Conservation (phyloP, 2,329 filamentous ascomycete species). For the Pseudocercospora crystallina region DNA sequence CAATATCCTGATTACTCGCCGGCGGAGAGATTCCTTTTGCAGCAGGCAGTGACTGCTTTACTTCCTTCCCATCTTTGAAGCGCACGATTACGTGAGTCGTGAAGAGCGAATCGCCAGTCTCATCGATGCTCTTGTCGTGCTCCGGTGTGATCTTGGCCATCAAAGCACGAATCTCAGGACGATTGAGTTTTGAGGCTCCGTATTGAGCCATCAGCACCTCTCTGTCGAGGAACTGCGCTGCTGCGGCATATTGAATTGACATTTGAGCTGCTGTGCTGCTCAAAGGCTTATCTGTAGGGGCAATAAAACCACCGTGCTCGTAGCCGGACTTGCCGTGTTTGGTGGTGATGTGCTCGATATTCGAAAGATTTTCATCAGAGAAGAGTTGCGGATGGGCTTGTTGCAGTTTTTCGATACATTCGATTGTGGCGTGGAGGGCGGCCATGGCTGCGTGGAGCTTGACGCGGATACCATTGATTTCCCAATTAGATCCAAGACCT, state of each 20-base stretch:
- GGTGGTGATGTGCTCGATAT: neutral
- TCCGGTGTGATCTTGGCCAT: slow-evolving; percentile 7
- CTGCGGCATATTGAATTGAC: slow-evolving; percentile 12
- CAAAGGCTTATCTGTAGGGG: slow-evolving; percentile 5
- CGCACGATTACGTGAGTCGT: slow-evolving; percentile 2
- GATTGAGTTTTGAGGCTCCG: slow-evolving; percentile 7
- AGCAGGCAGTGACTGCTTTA: slow-evolving; percentile 1
- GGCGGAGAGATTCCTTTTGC: slow-evolving; percentile 6
- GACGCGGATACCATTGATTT: slow-evolving; percentile 37
- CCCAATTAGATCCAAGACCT: slow-evolving; percentile 40
- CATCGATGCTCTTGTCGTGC: slow-evolving; percentile 6
- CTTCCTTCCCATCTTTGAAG: slow-evolving; percentile 2
- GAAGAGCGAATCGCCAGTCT: slow-evolving; percentile 4
- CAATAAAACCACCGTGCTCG: slow-evolving; percentile 11
- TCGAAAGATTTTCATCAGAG: neutral
- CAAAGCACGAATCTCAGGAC: slow-evolving; percentile 5
- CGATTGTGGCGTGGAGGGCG: slow-evolving; percentile 39
- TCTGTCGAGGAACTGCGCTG: slow-evolving; percentile 5
- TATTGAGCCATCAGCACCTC: slow-evolving; percentile 12
- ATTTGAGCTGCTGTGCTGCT: slow-evolving; percentile 11
- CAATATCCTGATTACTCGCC: slow-evolving; percentile 11
- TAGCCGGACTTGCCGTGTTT: slow-evolving; percentile 5
- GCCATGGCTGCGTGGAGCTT: slow-evolving; percentile 43
- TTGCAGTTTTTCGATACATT: slow-evolving; percentile 38
- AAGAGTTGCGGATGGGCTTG: slow-evolving; percentile 24